phyloP scores from a whole-genome alignment of 192 early-diverging fungal genomes.

The Lobosporangium transversale region DNA sequence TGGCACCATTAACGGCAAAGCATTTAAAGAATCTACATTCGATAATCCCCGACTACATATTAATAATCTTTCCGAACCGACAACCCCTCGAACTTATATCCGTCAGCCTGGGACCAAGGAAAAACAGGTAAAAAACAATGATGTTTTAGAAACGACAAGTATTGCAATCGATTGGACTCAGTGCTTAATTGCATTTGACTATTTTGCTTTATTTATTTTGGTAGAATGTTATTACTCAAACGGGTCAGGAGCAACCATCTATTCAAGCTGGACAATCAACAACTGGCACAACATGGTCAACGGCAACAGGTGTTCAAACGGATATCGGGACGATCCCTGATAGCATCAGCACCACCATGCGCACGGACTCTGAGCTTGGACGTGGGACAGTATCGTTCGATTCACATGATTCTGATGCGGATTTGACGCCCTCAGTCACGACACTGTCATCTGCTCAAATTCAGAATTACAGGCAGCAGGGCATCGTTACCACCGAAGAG shows the following conservation, averaged over 20 bases:
- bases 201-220: no score
- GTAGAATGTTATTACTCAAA: background rate
- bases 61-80: background rate
- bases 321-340: constrained; percentile 22
- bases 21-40: background rate
- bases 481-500: constrained; percentile 21
- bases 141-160: background rate
- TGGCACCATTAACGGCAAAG: background rate
- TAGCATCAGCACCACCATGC: background rate
- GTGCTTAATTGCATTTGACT: no score
- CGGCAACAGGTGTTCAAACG: constrained; percentile 4
- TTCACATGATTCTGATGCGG: constrained; percentile 18
- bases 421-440: constrained; percentile 10
- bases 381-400: constrained; percentile 16
- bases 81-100: background rate
- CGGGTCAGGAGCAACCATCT: background rate
- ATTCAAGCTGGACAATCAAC: background rate
- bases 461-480: constrained; percentile 14
- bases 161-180: no score
- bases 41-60: background rate
- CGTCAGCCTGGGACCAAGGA: background rate
- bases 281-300: constrained; percentile 21
- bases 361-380: constrained; percentile 1
- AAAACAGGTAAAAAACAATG: background rate
- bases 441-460: constrained; percentile 24